phyloP scores from a whole-genome alignment of 148 eudicot species.

The Amaranthus cruentus region DNA sequence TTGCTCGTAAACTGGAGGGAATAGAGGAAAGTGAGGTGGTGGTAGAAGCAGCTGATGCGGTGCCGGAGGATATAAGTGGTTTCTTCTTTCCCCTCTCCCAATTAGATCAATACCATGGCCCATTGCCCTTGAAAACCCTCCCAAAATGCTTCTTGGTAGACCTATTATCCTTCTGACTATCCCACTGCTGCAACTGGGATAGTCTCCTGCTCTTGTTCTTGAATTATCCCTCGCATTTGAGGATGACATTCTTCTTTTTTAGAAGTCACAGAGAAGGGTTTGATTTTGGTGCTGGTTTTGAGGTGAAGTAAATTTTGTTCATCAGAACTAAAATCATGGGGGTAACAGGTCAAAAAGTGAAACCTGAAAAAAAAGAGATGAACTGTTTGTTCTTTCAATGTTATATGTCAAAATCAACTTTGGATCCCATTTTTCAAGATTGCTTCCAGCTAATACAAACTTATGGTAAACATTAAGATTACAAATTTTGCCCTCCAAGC shows the following conservation, averaged over 20 bases:
- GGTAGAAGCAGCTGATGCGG: slow-evolving; percentile 20
- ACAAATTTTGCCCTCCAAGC: slow-evolving; percentile 13
- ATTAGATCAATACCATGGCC: slow-evolving; percentile 51
- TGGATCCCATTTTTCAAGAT: slow-evolving; percentile 19
- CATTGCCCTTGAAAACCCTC: slow-evolving; percentile 64
- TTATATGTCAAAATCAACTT: slow-evolving; percentile 21
- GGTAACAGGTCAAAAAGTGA: slow-evolving; percentile 3
- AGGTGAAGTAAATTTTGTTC: background rate
- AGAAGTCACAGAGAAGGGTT: background rate
- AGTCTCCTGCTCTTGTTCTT: slow-evolving; percentile 27
- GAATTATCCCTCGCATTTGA: slow-evolving; percentile 33
- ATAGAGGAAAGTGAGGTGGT: slow-evolving; percentile 36
- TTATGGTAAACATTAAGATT: background rate
- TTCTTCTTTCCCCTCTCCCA: slow-evolving; percentile 39
- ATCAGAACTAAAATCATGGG: slow-evolving; percentile 6
- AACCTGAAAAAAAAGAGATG: slow-evolving; percentile 2
- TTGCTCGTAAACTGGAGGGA: slow-evolving; percentile 20
- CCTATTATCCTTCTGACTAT: slow-evolving; percentile 51
- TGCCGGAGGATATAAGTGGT: slow-evolving; percentile 34
- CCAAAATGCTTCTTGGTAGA: slow-evolving; percentile 67
- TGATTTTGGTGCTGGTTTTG: background rate
- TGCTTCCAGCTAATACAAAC: slow-evolving; percentile 22
- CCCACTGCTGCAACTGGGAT: slow-evolving; percentile 26
- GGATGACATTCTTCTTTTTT: slow-evolving; percentile 20
- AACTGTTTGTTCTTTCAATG: slow-evolving; percentile 9